Percentiles rank a stretch among this genome's conserved stretches.
Evolutionary conservation across 2,329 filamentous ascomycete genomes (phyloP).

Genomic region (Lachnellula subtilissima): DNA sequence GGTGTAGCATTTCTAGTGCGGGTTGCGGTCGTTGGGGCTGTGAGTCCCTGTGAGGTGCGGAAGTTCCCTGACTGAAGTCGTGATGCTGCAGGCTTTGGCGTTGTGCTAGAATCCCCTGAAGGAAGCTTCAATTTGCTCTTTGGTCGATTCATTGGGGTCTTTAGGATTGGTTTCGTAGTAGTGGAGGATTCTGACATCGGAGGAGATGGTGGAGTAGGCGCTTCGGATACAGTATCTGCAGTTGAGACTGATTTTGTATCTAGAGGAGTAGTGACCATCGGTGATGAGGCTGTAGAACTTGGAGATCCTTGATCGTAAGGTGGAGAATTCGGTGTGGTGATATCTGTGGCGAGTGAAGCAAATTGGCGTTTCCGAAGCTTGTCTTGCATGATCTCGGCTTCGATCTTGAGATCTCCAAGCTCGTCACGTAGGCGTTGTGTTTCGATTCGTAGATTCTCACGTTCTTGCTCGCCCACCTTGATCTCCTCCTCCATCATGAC

Average conservation of each 20-base stretch:
- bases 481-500: conserved; percentile 97
- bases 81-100: conserved; percentile 43
- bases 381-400: conserved; percentile 89
- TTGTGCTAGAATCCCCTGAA: conserved; percentile 49
- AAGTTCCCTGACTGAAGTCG: conserved; percentile 21
- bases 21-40: conserved; percentile 16
- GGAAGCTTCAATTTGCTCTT: conserved; percentile 49
- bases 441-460: conserved; percentile 84
- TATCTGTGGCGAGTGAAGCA: conserved; percentile 55
- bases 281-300: conserved; percentile 83
- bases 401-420: conserved; percentile 86
- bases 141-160: conserved; percentile 28
- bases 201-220: conserved; percentile 84
- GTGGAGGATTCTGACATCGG: conserved; percentile 81
- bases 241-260: conserved; percentile 60
- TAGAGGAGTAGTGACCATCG: conserved; percentile 83
- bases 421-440: conserved; percentile 86
- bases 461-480: conserved; percentile 83
- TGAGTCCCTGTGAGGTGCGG: conserved; percentile 23
- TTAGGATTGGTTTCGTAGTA: conserved; percentile 19
- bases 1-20: conserved; percentile 30
- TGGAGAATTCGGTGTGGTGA: conserved; percentile 63
- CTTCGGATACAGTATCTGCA: conserved; percentile 54
- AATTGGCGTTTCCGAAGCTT: conserved; percentile 76
- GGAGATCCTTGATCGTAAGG: conserved; percentile 66